Percentiles rank a stretch among this genome's conserved stretches.
These are phyloP conservation scores for Aphelidium insulamus DNA, from an alignment of 371 early-diverging fungal species.

Conservation along the genomic window DNA sequence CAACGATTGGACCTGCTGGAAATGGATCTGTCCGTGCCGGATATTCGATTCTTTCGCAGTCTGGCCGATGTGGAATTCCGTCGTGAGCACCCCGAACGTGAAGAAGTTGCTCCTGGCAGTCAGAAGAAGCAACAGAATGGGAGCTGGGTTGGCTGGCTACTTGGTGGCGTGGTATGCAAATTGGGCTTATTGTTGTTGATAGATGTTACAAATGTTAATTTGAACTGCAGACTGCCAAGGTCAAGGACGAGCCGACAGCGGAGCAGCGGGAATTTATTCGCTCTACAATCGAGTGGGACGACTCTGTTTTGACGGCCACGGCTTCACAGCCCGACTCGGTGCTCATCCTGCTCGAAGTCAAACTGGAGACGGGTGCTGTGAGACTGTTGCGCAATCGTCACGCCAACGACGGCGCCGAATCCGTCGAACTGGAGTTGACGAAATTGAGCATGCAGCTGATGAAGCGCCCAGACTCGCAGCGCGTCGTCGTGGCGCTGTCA, in stretches of 20 bases:
- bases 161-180: conserved; percentile 31
- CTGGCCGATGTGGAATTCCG: conserved; percentile 45
- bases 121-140: conserved; percentile 8
- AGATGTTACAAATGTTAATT: too few species aligned
- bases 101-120: not conserved
- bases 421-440: conserved; percentile 41
- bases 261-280: not conserved
- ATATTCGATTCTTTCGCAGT: conserved; percentile 72
- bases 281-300: conserved; percentile 5
- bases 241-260: too few species aligned
- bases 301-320: conserved; percentile 18
- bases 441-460: conserved; percentile 18
- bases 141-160: conserved; percentile 27
- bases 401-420: conserved; percentile 19
- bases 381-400: conserved; percentile 46
- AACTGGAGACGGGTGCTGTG: conserved; percentile 66
- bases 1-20: conserved; percentile 43
- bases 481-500: conserved; percentile 44
- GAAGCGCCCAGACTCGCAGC: conserved; percentile 39
- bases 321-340: conserved; percentile 17
- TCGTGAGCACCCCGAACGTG: conserved; percentile 42
- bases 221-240: too few species aligned
- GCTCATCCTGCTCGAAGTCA: conserved; percentile 33
- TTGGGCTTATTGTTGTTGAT: too few species aligned
- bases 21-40: conserved; percentile 53